Conservation (phyloP, 176 grass and related monocot genomes). For the Chrysopogon serrulatus region DNA sequence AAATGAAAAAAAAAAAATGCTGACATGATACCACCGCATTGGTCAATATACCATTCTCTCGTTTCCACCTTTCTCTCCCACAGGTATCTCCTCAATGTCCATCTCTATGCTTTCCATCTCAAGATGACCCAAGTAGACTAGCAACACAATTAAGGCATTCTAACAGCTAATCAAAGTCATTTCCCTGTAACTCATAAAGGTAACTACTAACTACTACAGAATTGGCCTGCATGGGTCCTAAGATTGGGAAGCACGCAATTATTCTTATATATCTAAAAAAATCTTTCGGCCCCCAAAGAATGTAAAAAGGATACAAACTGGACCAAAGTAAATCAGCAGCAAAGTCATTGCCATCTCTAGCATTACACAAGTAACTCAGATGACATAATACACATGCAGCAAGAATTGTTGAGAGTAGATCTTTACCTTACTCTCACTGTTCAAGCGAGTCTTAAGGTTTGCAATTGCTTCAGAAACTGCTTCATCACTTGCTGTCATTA, state of each 20-base stretch:
- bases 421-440: constrained; percentile 69
- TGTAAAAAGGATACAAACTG: neutral
- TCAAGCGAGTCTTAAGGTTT: constrained; percentile 56
- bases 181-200: neutral
- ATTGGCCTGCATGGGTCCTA: neutral
- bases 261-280: neutral
- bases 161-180: neutral
- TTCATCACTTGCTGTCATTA: constrained; percentile 67
- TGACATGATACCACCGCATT: too few relatives aligned
- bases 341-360: neutral
- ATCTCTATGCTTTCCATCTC: neutral
- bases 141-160: neutral
- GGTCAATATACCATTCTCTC: too few relatives aligned
- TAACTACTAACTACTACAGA: neutral
- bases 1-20: too few relatives aligned
- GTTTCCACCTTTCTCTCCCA: too few relatives aligned
- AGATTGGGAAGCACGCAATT: neutral
- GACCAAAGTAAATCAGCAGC: neutral
- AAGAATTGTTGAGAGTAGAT: neutral
- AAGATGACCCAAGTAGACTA: too few relatives aligned
- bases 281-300: neutral
- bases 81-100: neutral
- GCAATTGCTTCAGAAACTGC: constrained; percentile 49
- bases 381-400: neutral
- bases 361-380: neutral